Base-by-base conservation (phyloP, 768 basidiomycete genomes). In the Saitozyma sp. region DNA sequence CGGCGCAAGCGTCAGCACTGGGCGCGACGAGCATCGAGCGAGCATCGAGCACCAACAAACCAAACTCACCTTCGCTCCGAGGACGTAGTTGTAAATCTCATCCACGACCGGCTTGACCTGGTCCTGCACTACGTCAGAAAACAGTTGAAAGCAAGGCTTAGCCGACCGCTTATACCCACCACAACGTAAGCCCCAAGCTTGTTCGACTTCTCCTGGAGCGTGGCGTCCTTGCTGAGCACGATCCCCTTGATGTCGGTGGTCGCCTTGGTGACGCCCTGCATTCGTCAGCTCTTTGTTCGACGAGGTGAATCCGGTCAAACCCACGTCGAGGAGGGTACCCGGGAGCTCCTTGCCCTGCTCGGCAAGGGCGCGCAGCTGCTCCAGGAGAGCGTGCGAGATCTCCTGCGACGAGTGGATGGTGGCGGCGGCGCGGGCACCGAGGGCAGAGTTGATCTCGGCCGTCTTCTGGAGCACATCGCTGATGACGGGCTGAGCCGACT, bases 91-190 rank as follows among this genome's bases (percentile, higher is more conserved):
- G 67, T 76, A 73, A 41, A 76, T 69, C 58, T 76, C 73, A 56
- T 76, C 75, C 29, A 76, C 68, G 45, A 76, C 65, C 0, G 75
- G 75, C 54, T 76, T 76, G 59, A 71, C 72, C 16, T 74, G 68
- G 67, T 74, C 75, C 74, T 76, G 51, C 13, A 6, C 9, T 8
- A 45, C 40, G 50, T 64, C 54, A 62, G 53, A 49, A 14, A 5
- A 29, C 29, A 29, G 29, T 2, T 29, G 2, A 29, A 29, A 5
- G 16, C 41, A 9, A 3, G 16, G n/a, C 16, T 0, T 3, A 19
- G 16, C 9, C 5, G 8, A 8, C 13, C 10, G 6, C 9, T 9
- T 43, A 3, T 29, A 70, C 74, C 62, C 39, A 76, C 74, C 9
- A 72, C 39, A 46, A 76, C 67, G 55, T 76, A 76, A 42, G 65